Conservation (phyloP, 371 early-diverging fungal genomes). For the Rhizopus sp. region DNA sequence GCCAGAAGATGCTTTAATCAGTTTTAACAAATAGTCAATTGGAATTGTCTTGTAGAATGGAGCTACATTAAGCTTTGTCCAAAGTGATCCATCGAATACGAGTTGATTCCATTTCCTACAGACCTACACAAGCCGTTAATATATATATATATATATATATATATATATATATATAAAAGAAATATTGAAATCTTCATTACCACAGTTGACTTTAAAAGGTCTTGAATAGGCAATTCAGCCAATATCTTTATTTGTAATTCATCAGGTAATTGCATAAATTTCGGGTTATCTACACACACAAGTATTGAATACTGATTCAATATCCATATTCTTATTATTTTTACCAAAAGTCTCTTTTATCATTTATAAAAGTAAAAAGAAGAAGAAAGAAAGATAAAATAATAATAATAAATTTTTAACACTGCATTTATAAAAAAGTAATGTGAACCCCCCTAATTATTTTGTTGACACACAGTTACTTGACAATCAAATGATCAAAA, state of each 20-base stretch:
- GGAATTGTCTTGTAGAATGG: conserved; percentile 57
- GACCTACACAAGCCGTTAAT: conserved; percentile 23
- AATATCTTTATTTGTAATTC: conserved; percentile 45
- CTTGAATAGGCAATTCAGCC: conserved; percentile 25
- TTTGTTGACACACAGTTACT: conserved; percentile 1
- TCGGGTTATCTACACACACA: neutral
- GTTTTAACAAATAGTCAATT: conserved; percentile 41
- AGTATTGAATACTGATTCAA: conserved; percentile 3
- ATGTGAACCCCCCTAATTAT: neutral
- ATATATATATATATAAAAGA: neutral
- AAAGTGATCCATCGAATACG: conserved; percentile 56
- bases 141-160: neutral
- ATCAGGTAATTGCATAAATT: conserved; percentile 32
- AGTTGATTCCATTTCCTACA: conserved; percentile 50
- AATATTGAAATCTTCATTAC: conserved; percentile 15
- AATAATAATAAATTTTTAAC: conserved; percentile 6
- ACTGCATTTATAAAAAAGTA: neutral
- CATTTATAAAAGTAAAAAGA: conserved; percentile 6
- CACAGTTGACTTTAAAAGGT: conserved; percentile 39
- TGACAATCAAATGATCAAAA: conserved; percentile 21
- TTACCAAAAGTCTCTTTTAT: conserved; percentile 8
- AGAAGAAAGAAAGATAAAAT: conserved; percentile 2
- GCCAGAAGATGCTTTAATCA: conserved; percentile 49
- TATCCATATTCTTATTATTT: neutral
- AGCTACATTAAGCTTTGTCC: conserved; percentile 49